Percentiles rank a stretch among this genome's conserved stretches.
Conservation (phyloP, 805 yeast species). For the Nakazawaea wickerhamii region DNA sequence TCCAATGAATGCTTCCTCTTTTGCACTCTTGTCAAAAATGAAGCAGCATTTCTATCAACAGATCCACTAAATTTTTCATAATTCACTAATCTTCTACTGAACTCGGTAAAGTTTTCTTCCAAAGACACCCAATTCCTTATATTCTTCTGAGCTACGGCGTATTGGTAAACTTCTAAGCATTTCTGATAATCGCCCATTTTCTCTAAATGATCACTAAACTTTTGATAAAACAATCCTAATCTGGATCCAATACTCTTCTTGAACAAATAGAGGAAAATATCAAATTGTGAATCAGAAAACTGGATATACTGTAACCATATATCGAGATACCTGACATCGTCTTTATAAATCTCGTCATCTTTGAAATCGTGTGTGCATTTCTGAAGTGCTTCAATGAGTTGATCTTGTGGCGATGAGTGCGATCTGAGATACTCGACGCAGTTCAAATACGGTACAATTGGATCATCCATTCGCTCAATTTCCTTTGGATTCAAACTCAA, state of each 20-base stretch:
- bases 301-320: conserved; percentile 79
- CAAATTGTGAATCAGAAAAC: conserved; percentile 63
- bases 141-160: conserved; percentile 44
- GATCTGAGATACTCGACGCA: conserved; percentile 77
- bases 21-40: conserved; percentile 1
- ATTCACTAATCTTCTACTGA: conserved; percentile 31
- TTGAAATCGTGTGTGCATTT: conserved; percentile 65
- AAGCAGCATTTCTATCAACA: conserved; percentile 11
- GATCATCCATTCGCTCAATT: conserved; percentile 72
- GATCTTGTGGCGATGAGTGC: conserved; percentile 56
- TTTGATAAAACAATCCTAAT: conserved; percentile 72
- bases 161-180: conserved; percentile 53
- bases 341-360: conserved; percentile 61
- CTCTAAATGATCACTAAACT: conserved; percentile 64
- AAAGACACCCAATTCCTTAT: conserved; percentile 65
- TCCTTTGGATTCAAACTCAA: not conserved
- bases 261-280: conserved; percentile 64
- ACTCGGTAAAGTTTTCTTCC: conserved; percentile 36
- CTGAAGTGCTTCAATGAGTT: conserved; percentile 60
- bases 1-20: conserved; percentile 26
- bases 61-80: conserved; percentile 16
- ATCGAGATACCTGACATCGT: conserved; percentile 75
- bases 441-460: conserved; percentile 68
- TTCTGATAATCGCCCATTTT: conserved; percentile 37
- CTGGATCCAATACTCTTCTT: conserved; percentile 65